Evolutionary conservation across 2,329 filamentous ascomycete species (phyloP), one percentile per base, ranked within the genome.

Genomic region (Phialophora chinensis): DNA sequence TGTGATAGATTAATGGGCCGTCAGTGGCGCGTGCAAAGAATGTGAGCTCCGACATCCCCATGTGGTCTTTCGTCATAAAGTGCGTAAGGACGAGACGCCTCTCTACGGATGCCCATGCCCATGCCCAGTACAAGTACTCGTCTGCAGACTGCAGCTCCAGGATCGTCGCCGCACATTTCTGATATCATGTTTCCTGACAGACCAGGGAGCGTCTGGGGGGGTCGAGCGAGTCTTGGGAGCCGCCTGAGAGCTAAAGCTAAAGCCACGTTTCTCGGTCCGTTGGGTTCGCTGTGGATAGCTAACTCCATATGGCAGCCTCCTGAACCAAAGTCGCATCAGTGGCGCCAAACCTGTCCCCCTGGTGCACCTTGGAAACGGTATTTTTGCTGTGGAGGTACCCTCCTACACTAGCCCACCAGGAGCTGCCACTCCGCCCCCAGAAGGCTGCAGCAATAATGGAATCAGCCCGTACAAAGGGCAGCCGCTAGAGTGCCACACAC

Each of bases 211-310:
- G 25, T 42, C 25, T 49, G 23, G 38, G 31, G 17, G 20, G 11
- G 33, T 61, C 29, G 20, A 58, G 25, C 29, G 20, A 58, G 25
- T 55, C 27, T 35, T 56, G 14, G 25, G 20, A 54, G 59, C 20
- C 38, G 54, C 62, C 53, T 60, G 60, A 66, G 65, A 60, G 56
- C 55, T 35, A 66, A 66, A 66, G 65, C 63, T 66, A 67, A 67
- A 66, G 63, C 68, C 68, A 67, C 68, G 68, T 69, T 69, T 63
- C 47, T 66, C 68, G 65, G 65, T 66, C 62, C 65, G 65, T 58
- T 60, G 42, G 52, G 54, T 61, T 64, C 50, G 60, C 60, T 55
- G 49, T 53, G 57, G 52, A 52, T 60, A 27, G 52, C 35, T 56
- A 44, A 29, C 60, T 56, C 50, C 50, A 50, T 33, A 20, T 50